Evolutionary conservation across 441 rosid species (phyloP).

Genomic region (Croton setiger): DNA sequence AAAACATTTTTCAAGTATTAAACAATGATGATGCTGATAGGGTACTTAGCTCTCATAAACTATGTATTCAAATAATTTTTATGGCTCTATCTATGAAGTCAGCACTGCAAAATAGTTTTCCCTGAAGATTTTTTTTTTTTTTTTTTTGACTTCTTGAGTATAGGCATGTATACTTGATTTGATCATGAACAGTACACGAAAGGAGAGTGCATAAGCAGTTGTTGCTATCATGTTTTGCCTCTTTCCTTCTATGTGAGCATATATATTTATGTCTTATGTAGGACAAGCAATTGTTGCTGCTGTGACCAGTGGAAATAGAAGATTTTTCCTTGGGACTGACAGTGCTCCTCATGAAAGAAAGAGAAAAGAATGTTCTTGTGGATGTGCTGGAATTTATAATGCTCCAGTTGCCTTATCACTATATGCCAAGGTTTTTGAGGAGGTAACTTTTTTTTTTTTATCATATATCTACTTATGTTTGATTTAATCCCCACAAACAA

Average conservation of each 20-base stretch:
- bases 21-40: not conserved
- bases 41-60: not conserved
- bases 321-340: conserved; percentile 91
- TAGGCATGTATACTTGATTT: not conserved
- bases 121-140: not conserved
- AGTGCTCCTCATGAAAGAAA: conserved; percentile 90
- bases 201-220: not conserved
- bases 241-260: not conserved
- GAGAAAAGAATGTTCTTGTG: conserved; percentile 75
- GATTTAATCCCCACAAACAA: no score
- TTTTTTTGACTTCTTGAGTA: no score
- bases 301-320: conserved; percentile 86
- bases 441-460: conserved; percentile 40
- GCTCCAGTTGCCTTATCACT: conserved; percentile 80
- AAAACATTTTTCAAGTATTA: not conserved
- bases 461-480: not conserved
- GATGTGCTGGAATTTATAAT: conserved; percentile 89
- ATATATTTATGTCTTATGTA: conserved; percentile 19
- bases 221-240: not conserved
- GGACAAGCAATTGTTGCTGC: conserved; percentile 89
- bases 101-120: not conserved
- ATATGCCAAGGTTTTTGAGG: conserved; percentile 87
- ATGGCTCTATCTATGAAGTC: no score
- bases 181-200: not conserved
- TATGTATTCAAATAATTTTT: not conserved